Base-by-base conservation (phyloP, 192 early-diverging fungal species). In the Coemansia nantahalensis region DNA sequence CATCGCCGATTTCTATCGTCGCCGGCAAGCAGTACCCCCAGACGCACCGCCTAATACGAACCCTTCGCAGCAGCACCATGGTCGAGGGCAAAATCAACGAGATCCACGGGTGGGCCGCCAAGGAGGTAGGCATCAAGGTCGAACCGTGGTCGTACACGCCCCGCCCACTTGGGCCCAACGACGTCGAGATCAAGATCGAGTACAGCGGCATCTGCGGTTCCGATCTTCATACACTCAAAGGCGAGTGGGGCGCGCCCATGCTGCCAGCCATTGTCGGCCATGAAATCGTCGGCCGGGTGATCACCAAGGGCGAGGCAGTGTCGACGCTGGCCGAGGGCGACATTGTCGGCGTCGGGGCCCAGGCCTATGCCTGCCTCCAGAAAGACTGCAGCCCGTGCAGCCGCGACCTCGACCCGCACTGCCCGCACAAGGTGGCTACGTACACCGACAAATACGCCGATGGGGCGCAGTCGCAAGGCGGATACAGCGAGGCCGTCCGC, bases 201-300 rank as follows among this genome's bases (percentile, higher is more conserved):
- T 80, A 85, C 63, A 85, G 86, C 53, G 87, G 88, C 34, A 83
- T 90, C 48, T 92, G 90, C 56, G 85, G 83, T 40, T 82, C 86
- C 4, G 91, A 93, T 56, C 50, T 90, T 28, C 88, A 93, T 69
- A 83, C 75, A 28, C 45, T 80, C 39, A 79, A 79, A 48, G 58
- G 74, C 10, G 87, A 80, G 45, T 85, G 87, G 83, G 54, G 73
- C 9, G 75, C 15, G 23, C 21, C n/a, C 65, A 74, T 39, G 67
- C 75, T n/a, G n/a, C 21, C 54, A 65, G 8, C n/a, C n/a, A 79
- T 88, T 24, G 77, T 78, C 28, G 84, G 86, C 13, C 86, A 90
- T 45, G 89, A 90, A 58, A 81, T 86, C 24, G 62, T 87, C 41
- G 87, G 87, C 31, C 69, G 52, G 10, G 71, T 89, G 24, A 68